These are phyloP conservation scores for Gaeumannomyces sp. DNA, from an alignment of 2,329 filamentous ascomycete species.

Conservation along the genomic window DNA sequence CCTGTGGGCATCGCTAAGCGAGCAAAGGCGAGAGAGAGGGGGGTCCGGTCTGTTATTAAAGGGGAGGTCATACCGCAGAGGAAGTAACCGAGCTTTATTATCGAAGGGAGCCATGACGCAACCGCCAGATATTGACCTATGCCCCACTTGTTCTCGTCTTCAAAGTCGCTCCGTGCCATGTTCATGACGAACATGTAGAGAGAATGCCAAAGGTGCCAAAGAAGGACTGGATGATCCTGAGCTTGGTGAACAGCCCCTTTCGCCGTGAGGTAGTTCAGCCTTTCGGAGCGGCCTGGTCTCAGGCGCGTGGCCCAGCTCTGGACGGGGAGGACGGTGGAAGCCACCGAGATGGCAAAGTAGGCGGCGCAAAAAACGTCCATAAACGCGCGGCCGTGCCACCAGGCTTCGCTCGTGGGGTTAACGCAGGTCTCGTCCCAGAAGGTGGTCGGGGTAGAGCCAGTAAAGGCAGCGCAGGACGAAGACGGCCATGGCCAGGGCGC, in stretches of 20 bases:
- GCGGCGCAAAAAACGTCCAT: not conserved
- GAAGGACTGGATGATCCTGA: not conserved
- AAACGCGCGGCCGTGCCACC: slow-evolving; percentile 1
- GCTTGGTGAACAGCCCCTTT: not conserved
- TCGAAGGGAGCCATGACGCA: not conserved
- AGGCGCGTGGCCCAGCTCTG: not conserved
- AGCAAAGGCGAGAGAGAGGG: too few species aligned
- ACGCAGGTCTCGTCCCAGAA: slow-evolving; percentile 3
- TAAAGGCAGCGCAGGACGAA: not conserved
- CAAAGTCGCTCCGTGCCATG: not conserved
- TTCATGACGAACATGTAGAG: slow-evolving; percentile 1
- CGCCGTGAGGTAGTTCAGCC: not conserved
- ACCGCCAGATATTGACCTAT: not conserved
- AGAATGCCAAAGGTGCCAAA: not conserved
- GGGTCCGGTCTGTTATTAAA: too few species aligned
- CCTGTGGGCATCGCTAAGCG: too few species aligned
- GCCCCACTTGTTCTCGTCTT: slow-evolving; percentile 2
- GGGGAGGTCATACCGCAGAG: not conserved
- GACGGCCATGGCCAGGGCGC: not conserved
- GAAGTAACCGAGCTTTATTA: not conserved
- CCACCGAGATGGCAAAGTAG: not conserved
- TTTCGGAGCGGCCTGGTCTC: not conserved
- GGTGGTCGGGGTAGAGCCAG: not conserved
- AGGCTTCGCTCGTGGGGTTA: not conserved
- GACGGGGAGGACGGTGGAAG: not conserved